phyloP scores from a whole-genome alignment of 257 asterid genomes.

The Cordia subcordata region DNA sequence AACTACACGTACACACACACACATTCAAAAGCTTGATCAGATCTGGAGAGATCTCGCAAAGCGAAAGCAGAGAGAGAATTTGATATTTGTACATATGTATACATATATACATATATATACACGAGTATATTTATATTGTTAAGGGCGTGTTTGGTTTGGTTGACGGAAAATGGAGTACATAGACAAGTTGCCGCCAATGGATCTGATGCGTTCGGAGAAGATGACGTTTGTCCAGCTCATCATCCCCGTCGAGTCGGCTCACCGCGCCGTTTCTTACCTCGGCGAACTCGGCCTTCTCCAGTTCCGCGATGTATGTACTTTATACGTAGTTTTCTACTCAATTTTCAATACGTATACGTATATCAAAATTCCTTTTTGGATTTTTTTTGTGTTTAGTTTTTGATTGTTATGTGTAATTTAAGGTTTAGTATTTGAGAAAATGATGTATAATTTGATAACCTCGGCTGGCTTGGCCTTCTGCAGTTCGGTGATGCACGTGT shows the following conservation, averaged over 20 bases:
- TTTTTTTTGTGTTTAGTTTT: too few species aligned
- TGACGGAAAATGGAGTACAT: constrained; percentile 71
- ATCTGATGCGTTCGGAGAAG: constrained; percentile 99
- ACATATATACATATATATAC: too few species aligned
- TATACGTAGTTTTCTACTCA: not conserved
- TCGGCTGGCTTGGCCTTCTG: constrained; percentile 13
- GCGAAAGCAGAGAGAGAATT: not conserved
- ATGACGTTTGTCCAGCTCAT: constrained; percentile 90
- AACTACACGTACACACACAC: too few species aligned
- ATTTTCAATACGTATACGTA: not conserved
- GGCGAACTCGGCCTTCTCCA: constrained; percentile 95
- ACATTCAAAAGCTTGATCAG: constrained; percentile 17
- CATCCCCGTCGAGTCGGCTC: constrained; percentile 94
- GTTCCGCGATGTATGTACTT: constrained; percentile 71
- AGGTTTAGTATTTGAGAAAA: too few species aligned
- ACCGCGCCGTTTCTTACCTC: constrained; percentile 87
- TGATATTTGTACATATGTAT: too few species aligned
- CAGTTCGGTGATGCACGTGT: constrained; percentile 42
- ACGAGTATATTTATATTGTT: too few species aligned
- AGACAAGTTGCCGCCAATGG: constrained; percentile 73
- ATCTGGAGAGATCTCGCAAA: constrained; percentile 26
- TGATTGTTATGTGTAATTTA: too few species aligned
- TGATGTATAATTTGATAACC: not conserved
- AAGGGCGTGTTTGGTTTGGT: constrained; percentile 14
- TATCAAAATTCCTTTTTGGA: too few species aligned